Base-by-base conservation (phyloP, 2,329 filamentous ascomycete genomes). In the Talaromyces sp. region DNA sequence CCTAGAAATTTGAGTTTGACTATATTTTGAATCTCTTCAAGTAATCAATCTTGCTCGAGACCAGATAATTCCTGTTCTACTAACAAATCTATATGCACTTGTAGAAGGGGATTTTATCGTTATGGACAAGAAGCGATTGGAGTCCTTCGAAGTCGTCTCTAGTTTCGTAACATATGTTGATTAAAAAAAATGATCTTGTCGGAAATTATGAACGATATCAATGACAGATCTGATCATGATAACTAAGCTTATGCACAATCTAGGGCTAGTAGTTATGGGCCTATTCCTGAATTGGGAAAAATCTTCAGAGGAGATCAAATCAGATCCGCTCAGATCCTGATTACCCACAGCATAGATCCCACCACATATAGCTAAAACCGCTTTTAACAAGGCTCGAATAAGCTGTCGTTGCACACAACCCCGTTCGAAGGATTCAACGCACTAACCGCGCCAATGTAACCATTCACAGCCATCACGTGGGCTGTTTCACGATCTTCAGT, bases 361-460 rank as follows among this genome's bases (percentile, higher is more conserved):
- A 52, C 13, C 1, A 31, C 1, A 11, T 47, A 11, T 31, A 49
- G 14, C 14, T n/a, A 50, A 31, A 3, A 11, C 8, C n/a, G 49
- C 49, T 35, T 10, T 1, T 22, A 54, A 37, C 19, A 56, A 56
- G 31, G 11, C 52, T 52, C 49, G 9, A 33, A 33, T 31, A n/a
- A n/a, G 1, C 24, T 24, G 7, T 50, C 37, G 39, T n/a, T 45
- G 39, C 37, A n/a, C 3, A 33, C 6, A 22, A n/a, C 16, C 22
- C 5, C 9, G 24, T 33, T 22, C 10, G 7, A 0, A 9, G 1
- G 2, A 24, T 24, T 39, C 41, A 19, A 50, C 59, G 59, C 59
- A 49, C n/a, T n/a, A 50, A 35, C 45, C 59, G 45, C 45, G 37
- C 60, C 60, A 62, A 62, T 62, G 16, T 43, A 37, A 56, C 60